Evolutionary conservation across 345 rosid genomes (phyloP), one percentile per base, ranked within the genome.

Genomic region (Citrus glauca): DNA sequence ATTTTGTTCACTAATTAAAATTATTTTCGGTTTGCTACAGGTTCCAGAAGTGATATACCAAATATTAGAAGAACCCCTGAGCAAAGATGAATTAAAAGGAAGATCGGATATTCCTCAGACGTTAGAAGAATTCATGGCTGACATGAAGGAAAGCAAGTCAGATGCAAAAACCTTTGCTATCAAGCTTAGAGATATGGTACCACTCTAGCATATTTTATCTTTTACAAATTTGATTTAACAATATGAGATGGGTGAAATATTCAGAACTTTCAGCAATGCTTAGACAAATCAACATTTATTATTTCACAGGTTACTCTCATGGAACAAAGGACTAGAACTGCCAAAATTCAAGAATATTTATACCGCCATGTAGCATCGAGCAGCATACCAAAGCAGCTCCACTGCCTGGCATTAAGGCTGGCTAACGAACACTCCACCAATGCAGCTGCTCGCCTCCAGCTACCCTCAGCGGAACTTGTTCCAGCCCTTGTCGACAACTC

Each of bases 371-470:
- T 94, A 27, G 98, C 99, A 38, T 94, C 98, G 40, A 91, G 97
- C 80, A 92, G 98, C 89, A 92, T 96, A 74, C 99, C 99, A 0
- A 96, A 96, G 80, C 97, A 92, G 84, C 93, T 96, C 22, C 94
- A 94, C 67, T 96, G 99, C 82, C 84, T 96, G 13, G 91, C 93
- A 76, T 87, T 96, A 16, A 89, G 85, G 86, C 83, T 96, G 53
- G 98, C 99, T 73, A 85, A 89, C 33, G 97, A 96, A 73, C 97
- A 96, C 83, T 89, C 98, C 6, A 90, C 86, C 80, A 96, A 96
- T 37, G 97, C 98, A 70, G 97, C 91, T 0, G 99, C 99, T 35
- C 94, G 98, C n/a, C 89, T 91, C 61, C 99, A 94, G 89, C 97
- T 96, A 61, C 98, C 98, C 2, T 75, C 86, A 8, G 88, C 97